Evolutionary conservation across 2,329 filamentous ascomycete species (phyloP), one percentile per base, ranked within the genome.

Genomic region (Fusarium heterosporum): DNA sequence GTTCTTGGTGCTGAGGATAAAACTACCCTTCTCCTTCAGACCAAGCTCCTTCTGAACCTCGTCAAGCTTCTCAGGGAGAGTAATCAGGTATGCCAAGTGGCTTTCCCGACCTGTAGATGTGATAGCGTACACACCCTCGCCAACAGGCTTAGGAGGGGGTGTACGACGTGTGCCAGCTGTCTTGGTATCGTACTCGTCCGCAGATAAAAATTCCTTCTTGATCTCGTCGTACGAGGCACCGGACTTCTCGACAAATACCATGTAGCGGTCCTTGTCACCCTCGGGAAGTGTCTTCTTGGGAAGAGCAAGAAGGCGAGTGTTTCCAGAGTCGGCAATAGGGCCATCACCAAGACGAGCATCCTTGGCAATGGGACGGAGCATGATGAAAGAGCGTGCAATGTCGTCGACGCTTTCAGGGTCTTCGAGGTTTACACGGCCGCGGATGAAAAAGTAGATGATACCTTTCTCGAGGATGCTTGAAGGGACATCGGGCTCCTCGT

Each of bases 391-490:
- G 47, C 93, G 89, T 40, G 91, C 88, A 47, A 97, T 85, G 51
- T 97, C 93, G 39, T 85, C 79, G 2, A 95, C 82, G 43, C 85
- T 84, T 17, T 89, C 84, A 0, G 93, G 89, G 8, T 92, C 84
- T 6, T 93, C 87, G 26, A 92, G 84, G 49, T 88, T 87, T 36
- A 97, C 92, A 13, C 93, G 89, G 9, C 89, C 88, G 17, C 93
- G 89, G 72, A 91, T 90, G 82, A 97, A 96, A 84, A 97, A 97
- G 82, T 97, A 97, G 69, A 97, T 89, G 70, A 96, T 86, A 5
- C 93, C 93, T 73, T 96, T 97, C 74, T 97, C 93, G 4, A 96
- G 83, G 25, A 97, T 88, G 48, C 72, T 84, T 1, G 84, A 81
- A 1, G 83, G 80, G 2, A 82, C 70, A 16, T 72, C 47, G 6